Evolutionary conservation across 1,139 yeast genomes (phyloP).

Genomic region (Schwanniomyces etchellsii): DNA sequence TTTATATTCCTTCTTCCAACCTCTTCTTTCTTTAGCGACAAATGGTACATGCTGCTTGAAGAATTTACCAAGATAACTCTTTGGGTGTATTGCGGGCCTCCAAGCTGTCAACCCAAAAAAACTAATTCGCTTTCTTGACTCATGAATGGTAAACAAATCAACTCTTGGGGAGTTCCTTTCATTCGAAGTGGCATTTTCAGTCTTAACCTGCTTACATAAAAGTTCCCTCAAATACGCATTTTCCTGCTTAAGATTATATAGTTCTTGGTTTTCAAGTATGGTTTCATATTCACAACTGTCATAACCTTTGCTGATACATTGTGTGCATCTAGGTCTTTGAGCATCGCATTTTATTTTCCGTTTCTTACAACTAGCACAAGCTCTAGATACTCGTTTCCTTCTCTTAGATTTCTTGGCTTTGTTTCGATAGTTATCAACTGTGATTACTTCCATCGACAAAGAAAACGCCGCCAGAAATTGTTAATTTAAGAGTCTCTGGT

Average conservation of each 20-base stretch:
- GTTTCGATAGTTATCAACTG: conserved; percentile 1
- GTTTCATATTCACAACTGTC: conserved; percentile 1
- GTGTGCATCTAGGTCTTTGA: conserved; percentile 43
- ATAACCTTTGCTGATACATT: conserved; percentile 21
- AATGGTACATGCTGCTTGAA: not conserved
- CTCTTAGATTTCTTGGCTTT: not conserved
- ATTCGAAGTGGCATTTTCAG: not conserved
- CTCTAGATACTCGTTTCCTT: conserved; percentile 38
- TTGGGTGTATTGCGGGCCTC: too few relatives aligned
- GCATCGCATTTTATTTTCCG: conserved; percentile 51
- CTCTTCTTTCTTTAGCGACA: not conserved
- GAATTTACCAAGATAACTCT: too few relatives aligned
- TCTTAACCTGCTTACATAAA: not conserved
- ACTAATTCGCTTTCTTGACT: not conserved
- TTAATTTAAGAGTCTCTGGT: not conserved
- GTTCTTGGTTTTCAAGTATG: not conserved
- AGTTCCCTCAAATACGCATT: conserved; percentile 1
- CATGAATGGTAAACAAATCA: not conserved
- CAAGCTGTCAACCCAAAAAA: not conserved
- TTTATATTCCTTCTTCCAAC: conserved; percentile 1
- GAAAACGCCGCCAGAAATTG: not conserved
- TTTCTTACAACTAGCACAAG: conserved; percentile 43
- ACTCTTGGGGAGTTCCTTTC: not conserved
- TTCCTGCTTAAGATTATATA: conserved; percentile 1
- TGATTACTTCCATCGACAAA: conserved; percentile 4